Evolutionary conservation across 164 flowering plant genomes (phyloP).

Genomic region (Chimonanthus salicifolius): DNA sequence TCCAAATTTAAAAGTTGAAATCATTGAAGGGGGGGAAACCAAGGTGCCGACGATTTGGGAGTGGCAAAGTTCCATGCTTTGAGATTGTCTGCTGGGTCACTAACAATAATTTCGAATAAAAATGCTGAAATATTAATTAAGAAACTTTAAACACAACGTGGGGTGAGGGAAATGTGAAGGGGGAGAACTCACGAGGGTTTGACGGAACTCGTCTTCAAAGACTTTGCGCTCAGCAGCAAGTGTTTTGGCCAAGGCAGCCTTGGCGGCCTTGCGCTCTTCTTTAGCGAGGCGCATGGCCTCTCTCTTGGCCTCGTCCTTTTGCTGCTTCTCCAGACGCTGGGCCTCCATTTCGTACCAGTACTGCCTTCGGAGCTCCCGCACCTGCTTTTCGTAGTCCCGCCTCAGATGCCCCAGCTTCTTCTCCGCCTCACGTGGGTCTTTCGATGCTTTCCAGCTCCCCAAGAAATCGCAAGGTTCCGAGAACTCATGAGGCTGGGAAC

Average conservation of each 20-base stretch:
- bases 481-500: constrained; percentile 33
- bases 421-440: constrained; percentile 59
- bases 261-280: constrained; percentile 52
- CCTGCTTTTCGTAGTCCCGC: constrained; percentile 58
- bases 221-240: constrained; percentile 54
- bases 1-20: too few species aligned
- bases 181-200: constrained; percentile 39
- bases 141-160: too few species aligned
- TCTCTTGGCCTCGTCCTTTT: constrained; percentile 53
- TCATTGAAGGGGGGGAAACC: too few species aligned
- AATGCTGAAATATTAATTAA: too few species aligned
- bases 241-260: constrained; percentile 42
- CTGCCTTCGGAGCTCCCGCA: constrained; percentile 52
- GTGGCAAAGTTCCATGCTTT: too few species aligned
- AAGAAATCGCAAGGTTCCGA: constrained; percentile 39
- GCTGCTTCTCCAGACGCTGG: constrained; percentile 49
- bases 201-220: constrained; percentile 56
- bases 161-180: too few species aligned
- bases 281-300: constrained; percentile 49
- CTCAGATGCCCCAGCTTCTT: constrained; percentile 42
- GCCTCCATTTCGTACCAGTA: constrained; percentile 66
- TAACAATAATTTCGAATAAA: too few species aligned
- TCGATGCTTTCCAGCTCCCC: constrained; percentile 62
- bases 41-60: too few species aligned
- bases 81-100: too few species aligned